Percentiles rank a stretch among this genome's conserved stretches.
phyloP scores from a whole-genome alignment of 371 early-diverging fungal species.

The Racocetra persica region DNA sequence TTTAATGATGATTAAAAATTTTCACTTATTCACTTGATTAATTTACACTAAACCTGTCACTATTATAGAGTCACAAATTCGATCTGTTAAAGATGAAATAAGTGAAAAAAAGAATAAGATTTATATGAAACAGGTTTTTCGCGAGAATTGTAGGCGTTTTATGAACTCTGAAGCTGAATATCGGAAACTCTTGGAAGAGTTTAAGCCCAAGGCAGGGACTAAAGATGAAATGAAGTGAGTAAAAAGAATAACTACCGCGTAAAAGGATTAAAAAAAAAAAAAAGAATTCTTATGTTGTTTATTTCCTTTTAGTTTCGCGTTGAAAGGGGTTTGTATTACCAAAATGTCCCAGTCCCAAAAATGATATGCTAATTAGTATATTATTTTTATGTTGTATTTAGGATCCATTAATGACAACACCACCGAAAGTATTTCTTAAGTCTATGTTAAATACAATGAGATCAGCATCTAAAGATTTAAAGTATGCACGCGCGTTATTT shows the following conservation, averaged over 20 bases:
- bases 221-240: constrained; percentile 23
- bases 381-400: background rate
- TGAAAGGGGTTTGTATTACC: constrained; percentile 20
- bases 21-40: background rate
- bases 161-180: background rate
- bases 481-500: background rate
- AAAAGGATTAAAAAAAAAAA: too few relatives aligned
- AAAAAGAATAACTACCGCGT: too few relatives aligned
- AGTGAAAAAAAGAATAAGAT: constrained; percentile 40
- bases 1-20: background rate
- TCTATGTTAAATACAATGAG: constrained; percentile 11
- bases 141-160: background rate
- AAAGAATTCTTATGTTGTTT: too few relatives aligned
- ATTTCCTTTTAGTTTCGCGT: background rate
- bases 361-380: background rate
- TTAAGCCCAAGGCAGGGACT: background rate
- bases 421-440: constrained; percentile 28
- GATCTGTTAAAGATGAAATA: constrained; percentile 16
- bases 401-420: constrained; percentile 7
- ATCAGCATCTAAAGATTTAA: constrained; percentile 19
- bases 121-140: constrained; percentile 29
- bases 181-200: constrained; percentile 11
- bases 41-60: background rate
- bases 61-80: constrained; percentile 27
- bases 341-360: too few relatives aligned